Conservation (phyloP, 1,284 basidiomycete genomes). For the Thelephora terrestris region DNA sequence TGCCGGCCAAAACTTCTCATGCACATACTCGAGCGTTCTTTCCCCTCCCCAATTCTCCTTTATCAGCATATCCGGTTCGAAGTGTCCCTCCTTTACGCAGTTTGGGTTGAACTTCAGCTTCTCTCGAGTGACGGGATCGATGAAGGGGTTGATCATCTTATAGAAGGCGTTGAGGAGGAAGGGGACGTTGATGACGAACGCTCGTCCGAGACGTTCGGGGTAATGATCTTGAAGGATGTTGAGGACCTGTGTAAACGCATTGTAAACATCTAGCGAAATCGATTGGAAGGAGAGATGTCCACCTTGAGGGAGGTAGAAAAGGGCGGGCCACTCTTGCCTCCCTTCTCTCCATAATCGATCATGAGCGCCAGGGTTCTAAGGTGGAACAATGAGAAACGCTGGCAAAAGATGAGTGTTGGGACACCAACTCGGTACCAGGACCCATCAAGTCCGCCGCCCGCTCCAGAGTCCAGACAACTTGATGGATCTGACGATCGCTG, state of each 20-base stretch:
- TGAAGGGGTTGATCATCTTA: constrained; percentile 73
- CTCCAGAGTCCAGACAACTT: constrained; percentile 66
- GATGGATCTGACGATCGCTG: constrained; percentile 58
- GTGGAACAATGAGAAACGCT: neutral
- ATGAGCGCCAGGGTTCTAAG: constrained; percentile 58
- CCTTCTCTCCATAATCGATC: constrained; percentile 76
- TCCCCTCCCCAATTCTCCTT: constrained; percentile 52
- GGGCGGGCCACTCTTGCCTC: constrained; percentile 56
- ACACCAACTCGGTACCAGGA: constrained; percentile 62
- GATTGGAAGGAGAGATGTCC: constrained; percentile 1
- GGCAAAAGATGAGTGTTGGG: neutral
- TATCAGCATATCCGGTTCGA: constrained; percentile 47
- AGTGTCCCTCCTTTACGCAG: constrained; percentile 48
- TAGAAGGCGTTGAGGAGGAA: constrained; percentile 76
- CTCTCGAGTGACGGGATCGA: constrained; percentile 67
- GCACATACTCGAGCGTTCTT: constrained; percentile 55
- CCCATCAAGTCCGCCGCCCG: constrained; percentile 61
- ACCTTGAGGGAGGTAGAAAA: constrained; percentile 48
- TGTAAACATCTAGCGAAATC: neutral
- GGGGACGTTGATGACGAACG: constrained; percentile 79
- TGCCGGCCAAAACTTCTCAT: constrained; percentile 66
- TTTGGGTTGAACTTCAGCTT: constrained; percentile 51
- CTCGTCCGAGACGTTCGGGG: constrained; percentile 84
- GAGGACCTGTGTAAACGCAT: constrained; percentile 31
- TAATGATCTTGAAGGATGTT: constrained; percentile 84